These are phyloP conservation scores for Nannochloris sp. DNA, from an alignment of 139 green algal genomes.

Conservation along the genomic window DNA sequence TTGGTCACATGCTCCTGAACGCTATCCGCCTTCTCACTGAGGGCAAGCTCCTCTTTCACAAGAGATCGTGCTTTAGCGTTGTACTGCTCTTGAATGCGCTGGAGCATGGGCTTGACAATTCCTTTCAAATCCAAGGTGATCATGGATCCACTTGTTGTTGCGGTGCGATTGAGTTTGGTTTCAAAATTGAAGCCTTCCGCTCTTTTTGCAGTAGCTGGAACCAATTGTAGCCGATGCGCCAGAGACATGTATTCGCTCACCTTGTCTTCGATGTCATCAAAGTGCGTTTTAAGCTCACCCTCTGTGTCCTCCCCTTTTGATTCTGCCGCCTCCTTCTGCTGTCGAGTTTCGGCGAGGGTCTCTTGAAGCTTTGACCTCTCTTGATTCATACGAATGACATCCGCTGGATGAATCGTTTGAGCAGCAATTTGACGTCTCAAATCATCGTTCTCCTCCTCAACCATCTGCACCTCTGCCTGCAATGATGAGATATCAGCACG, in stretches of 20 bases:
- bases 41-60: conserved; percentile 49
- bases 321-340: conserved; percentile 58
- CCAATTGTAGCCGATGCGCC: conserved; percentile 62
- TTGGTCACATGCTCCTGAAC: conserved; percentile 39
- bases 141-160: conserved; percentile 38
- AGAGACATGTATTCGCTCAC: conserved; percentile 55
- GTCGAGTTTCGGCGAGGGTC: conserved; percentile 30
- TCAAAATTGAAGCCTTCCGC: conserved; percentile 70
- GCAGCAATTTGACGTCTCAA: conserved; percentile 41
- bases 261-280: conserved; percentile 41
- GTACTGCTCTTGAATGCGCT: conserved; percentile 54
- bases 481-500: conserved; percentile 41
- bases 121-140: conserved; percentile 68
- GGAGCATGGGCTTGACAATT: conserved; percentile 49
- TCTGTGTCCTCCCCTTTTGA: conserved; percentile 51
- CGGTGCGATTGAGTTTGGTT: conserved; percentile 47
- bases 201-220: conserved; percentile 73
- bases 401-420: conserved; percentile 61
- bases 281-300: conserved; percentile 30
- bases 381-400: conserved; percentile 69
- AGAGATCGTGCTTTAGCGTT: conserved; percentile 42
- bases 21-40: conserved; percentile 44
- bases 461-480: conserved; percentile 24
- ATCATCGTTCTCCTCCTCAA: conserved; percentile 41
- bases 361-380: conserved; percentile 63